These are phyloP conservation scores for Piloderma croceum DNA, from an alignment of 768 basidiomycete species.

Conservation along the genomic window DNA sequence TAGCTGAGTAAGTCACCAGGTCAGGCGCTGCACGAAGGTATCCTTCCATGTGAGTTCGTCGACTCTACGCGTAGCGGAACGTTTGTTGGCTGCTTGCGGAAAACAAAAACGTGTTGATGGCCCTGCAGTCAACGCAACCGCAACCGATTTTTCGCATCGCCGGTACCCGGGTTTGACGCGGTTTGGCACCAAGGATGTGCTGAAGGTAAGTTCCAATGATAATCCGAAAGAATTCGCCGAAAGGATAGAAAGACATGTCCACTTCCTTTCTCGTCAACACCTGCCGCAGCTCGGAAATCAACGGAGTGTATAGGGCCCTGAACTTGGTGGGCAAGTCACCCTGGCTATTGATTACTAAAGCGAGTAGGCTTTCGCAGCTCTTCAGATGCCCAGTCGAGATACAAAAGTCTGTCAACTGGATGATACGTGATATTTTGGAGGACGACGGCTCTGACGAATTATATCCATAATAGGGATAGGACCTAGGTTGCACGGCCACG, in stretches of 20 bases:
- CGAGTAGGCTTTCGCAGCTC: constrained; percentile 19
- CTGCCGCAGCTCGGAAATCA: constrained; percentile 20
- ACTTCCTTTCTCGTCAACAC: constrained; percentile 12
- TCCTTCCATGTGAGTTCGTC: constrained; percentile 22
- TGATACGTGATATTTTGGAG: constrained; percentile 18
- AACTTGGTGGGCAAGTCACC: constrained; percentile 14
- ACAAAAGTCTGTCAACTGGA: constrained; percentile 22
- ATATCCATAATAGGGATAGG: neutral
- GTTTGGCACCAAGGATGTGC: constrained; percentile 22
- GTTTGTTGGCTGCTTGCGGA: constrained; percentile 9
- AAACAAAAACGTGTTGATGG: constrained; percentile 24
- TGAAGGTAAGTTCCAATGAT: constrained; percentile 26
- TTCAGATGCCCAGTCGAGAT: constrained; percentile 15
- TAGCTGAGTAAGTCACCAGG: constrained; percentile 20
- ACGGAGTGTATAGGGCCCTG: constrained; percentile 20
- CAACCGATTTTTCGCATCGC: constrained; percentile 28
- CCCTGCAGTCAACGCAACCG: constrained; percentile 25
- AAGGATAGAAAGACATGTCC: constrained; percentile 21
- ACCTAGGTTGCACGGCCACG: too few species aligned
- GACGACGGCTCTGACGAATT: neutral
- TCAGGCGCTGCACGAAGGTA: constrained; percentile 16
- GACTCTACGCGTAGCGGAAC: constrained; percentile 16
- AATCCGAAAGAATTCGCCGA: constrained; percentile 23
- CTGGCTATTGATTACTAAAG: constrained; percentile 14
- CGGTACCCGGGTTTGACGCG: constrained; percentile 3